A percentile compares a stretch with the other conserved stretches of the same genome.
These are phyloP conservation scores for Rhizopogon rudus DNA, from an alignment of 768 basidiomycete genomes.

Conservation along the genomic window DNA sequence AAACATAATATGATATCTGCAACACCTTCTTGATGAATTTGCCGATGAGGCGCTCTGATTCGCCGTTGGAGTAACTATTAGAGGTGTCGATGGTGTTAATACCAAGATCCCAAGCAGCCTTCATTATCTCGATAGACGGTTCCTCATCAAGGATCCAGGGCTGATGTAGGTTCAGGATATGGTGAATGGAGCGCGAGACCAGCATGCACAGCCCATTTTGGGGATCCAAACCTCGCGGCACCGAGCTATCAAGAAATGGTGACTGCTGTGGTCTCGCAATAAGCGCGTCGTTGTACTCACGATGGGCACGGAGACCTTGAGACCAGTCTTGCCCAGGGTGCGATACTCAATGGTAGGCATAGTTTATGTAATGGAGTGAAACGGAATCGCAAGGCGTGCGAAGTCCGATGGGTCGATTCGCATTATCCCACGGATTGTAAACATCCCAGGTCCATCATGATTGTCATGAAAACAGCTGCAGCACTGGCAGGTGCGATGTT, in stretches of 20 bases:
- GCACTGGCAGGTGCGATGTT: no score
- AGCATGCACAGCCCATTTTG: conserved; percentile 21
- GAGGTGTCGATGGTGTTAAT: conserved; percentile 37
- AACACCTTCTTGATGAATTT: conserved; percentile 31
- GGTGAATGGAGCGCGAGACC: background rate
- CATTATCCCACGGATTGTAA: no score
- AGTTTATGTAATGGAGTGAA: background rate
- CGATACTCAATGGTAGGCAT: conserved; percentile 19
- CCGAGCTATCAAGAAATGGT: conserved; percentile 17
- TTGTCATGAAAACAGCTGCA: no score
- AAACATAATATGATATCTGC: no score
- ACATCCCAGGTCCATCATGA: no score
- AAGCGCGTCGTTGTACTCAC: conserved; percentile 7
- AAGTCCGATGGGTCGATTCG: no score
- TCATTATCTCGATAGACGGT: conserved; percentile 28
- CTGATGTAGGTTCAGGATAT: background rate
- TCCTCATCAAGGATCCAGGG: conserved; percentile 24
- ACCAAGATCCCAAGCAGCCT: conserved; percentile 35
- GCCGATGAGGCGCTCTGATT: conserved; percentile 32
- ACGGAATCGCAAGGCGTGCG: background rate
- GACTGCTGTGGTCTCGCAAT: background rate
- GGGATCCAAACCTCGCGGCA: conserved; percentile 22
- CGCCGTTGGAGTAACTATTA: conserved; percentile 32
- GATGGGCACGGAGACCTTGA: conserved; percentile 30
- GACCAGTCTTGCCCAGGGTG: conserved; percentile 25